Evolutionary conservation across 257 asterid species (phyloP).

Genomic region (Scutellaria barbata): DNA sequence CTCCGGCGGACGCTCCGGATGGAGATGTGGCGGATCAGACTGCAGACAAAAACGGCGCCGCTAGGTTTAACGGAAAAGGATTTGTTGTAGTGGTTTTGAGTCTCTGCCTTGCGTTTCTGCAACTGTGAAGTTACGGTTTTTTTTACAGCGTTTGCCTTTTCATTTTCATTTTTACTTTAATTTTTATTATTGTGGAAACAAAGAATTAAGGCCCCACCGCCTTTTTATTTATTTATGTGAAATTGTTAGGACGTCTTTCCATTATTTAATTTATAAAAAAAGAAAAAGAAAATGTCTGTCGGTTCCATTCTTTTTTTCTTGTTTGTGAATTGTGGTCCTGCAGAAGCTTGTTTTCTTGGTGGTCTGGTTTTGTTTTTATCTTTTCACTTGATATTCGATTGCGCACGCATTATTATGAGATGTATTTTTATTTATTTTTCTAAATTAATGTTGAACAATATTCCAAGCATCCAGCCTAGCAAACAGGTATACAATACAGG

Average conservation of each 20-base stretch:
- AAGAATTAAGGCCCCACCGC: slow-evolving; percentile 18
- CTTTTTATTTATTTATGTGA: slow-evolving; percentile 34
- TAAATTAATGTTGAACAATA: no score
- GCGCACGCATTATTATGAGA: background rate
- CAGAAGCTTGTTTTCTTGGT: background rate
- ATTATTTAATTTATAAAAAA: background rate
- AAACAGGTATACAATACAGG: no score
- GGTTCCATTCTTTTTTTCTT: background rate
- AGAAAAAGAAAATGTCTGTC: background rate
- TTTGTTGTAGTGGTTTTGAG: slow-evolving; percentile 31
- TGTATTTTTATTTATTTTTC: no score
- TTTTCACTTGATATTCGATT: background rate
- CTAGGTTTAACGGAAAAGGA: slow-evolving; percentile 34
- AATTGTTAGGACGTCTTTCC: background rate
- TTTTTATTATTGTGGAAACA: slow-evolving; percentile 10
- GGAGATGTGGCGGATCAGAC: slow-evolving; percentile 45
- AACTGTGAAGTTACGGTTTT: slow-evolving; percentile 15
- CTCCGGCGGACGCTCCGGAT: slow-evolving; percentile 44
- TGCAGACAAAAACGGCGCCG: slow-evolving; percentile 29
- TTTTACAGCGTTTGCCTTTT: background rate
- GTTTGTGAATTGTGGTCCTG: slow-evolving; percentile 24
- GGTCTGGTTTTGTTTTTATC: background rate
- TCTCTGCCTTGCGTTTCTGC: slow-evolving; percentile 31
- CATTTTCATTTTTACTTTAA: background rate
- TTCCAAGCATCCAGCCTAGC: no score